Percentiles rank a stretch among this genome's conserved stretches.
These are phyloP conservation scores for Aethionema arabicum DNA, from an alignment of 345 rosid species.

Conservation along the genomic window DNA sequence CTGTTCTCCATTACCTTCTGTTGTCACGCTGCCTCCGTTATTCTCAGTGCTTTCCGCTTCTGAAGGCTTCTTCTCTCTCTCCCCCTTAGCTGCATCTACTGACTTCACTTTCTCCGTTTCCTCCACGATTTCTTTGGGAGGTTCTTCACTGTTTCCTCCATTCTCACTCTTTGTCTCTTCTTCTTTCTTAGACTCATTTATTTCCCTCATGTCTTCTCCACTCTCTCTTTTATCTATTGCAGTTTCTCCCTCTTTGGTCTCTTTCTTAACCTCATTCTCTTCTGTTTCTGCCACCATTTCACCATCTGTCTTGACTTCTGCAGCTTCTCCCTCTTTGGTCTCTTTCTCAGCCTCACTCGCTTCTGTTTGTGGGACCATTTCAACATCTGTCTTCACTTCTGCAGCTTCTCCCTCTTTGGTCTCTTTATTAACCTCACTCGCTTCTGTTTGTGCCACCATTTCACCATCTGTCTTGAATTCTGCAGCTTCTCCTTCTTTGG, in stretches of 20 bases:
- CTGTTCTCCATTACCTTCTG: conserved; percentile 2
- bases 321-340: not conserved
- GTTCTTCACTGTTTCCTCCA: not conserved
- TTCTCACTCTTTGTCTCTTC: conserved; percentile 2
- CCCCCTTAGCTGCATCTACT: not conserved
- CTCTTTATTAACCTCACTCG: not conserved
- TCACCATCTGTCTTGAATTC: not conserved
- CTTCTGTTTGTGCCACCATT: not conserved
- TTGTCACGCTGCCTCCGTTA: not conserved
- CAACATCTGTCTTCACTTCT: no score
- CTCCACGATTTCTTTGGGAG: not conserved
- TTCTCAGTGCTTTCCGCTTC: not conserved
- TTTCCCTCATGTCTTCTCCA: not conserved
- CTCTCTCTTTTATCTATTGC: conserved; percentile 1
- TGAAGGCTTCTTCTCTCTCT: not conserved
- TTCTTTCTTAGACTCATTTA: not conserved
- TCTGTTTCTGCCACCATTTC: not conserved
- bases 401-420: not conserved
- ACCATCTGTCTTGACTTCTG: not conserved
- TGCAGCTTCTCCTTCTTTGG: not conserved
- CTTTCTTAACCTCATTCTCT: not conserved
- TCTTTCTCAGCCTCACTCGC: not conserved
- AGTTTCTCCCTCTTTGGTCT: not conserved
- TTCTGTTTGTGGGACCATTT: not conserved
- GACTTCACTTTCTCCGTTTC: not conserved